These are phyloP conservation scores for Micractinium sp. DNA, from an alignment of 139 green algal genomes.

Conservation along the genomic window DNA sequence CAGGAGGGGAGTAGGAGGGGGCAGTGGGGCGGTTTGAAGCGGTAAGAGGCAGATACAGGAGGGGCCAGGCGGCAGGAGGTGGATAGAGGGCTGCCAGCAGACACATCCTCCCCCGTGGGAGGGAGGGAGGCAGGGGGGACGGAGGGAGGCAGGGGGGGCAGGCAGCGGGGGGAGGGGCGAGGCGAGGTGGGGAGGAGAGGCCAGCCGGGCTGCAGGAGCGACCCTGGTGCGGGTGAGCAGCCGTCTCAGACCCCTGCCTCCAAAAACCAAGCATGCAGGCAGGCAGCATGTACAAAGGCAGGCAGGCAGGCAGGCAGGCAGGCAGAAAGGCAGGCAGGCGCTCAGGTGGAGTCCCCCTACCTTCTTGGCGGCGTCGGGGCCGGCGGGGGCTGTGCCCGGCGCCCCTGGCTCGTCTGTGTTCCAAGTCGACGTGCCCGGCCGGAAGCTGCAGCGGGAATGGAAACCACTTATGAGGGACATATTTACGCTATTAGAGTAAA, in stretches of 20 bases:
- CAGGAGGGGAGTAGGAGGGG: too few relatives aligned
- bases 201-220: too few relatives aligned
- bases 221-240: too few relatives aligned
- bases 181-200: too few relatives aligned
- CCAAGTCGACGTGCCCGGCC: conserved; percentile 75
- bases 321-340: background rate
- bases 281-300: background rate
- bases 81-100: background rate
- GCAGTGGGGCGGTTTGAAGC: background rate
- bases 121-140: too few relatives aligned
- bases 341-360: background rate
- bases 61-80: background rate
- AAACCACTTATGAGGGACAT: background rate
- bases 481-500: too few relatives aligned
- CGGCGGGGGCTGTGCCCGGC: conserved; percentile 7
- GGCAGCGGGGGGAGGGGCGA: too few relatives aligned
- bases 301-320: background rate
- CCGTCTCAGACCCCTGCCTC: too few relatives aligned
- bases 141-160: background rate
- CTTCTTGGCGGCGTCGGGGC: background rate
- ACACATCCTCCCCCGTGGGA: too few relatives aligned
- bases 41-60: background rate
- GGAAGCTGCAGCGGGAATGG: background rate
- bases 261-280: background rate
- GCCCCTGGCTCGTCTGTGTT: conserved; percentile 77